Conservation (phyloP, 2,329 filamentous ascomycete species). For the Curvularia spicifera region DNA sequence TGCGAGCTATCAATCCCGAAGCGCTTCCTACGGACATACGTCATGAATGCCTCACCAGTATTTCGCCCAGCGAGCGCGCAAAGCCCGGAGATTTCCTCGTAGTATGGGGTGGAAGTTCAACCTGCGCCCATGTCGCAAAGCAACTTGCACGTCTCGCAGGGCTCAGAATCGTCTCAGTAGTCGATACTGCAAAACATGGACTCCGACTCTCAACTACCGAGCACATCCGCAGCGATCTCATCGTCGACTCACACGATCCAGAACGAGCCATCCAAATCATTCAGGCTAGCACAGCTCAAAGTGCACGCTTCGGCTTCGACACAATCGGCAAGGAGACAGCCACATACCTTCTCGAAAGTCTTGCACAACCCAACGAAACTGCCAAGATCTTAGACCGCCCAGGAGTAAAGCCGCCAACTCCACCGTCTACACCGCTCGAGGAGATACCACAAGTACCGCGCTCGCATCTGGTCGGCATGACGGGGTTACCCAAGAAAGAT, state of each 20-base stretch:
- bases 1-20: slow-evolving; percentile 56
- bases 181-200: slow-evolving; percentile 72
- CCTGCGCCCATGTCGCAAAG: slow-evolving; percentile 69
- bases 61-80: slow-evolving; percentile 61
- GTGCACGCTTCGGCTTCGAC: slow-evolving; percentile 72
- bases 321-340: slow-evolving; percentile 71
- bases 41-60: slow-evolving; percentile 66
- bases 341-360: slow-evolving; percentile 61
- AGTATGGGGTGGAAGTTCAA: slow-evolving; percentile 77
- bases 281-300: slow-evolving; percentile 61
- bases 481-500: slow-evolving; percentile 67
- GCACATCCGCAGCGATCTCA: slow-evolving; percentile 63
- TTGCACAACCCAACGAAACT: slow-evolving; percentile 43
- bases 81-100: slow-evolving; percentile 71
- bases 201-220: slow-evolving; percentile 43
- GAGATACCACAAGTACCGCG: slow-evolving; percentile 31
- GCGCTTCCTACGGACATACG: slow-evolving; percentile 66
- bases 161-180: slow-evolving; percentile 68
- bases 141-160: slow-evolving; percentile 73
- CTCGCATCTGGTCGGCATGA: slow-evolving; percentile 70
- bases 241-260: slow-evolving; percentile 72
- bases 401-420: slow-evolving; percentile 26
- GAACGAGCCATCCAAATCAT: slow-evolving; percentile 71
- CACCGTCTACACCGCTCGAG: slow-evolving; percentile 40
- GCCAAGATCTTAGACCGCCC: slow-evolving; percentile 11